Base-by-base conservation (phyloP, 495 filamentous ascomycete species). In the Neurospora tetrasperma region DNA sequence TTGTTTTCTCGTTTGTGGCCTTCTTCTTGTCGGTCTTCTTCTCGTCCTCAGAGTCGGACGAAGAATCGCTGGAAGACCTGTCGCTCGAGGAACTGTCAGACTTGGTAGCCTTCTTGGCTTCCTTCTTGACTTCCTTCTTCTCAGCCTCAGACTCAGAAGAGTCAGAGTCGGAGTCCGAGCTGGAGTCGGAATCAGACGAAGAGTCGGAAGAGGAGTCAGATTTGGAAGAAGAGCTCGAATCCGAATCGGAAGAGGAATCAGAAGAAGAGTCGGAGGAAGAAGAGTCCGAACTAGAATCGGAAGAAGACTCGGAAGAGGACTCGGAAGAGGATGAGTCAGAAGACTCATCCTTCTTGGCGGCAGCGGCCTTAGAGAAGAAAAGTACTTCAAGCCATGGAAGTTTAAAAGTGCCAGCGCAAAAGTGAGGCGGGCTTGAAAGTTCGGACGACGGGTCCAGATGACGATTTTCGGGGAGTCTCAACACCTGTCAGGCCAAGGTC, bases 101-200 rank as follows among this genome's bases (percentile, higher is more conserved):
- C n/a, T 71, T 48, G 20, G 68, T 71, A 27, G 31, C 72, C 69
- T n/a, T 71, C 73, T 71, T 18, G 71, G 41, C 69, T 11, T 73
- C 69, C 20, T 70, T 70, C 70, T 74, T 74, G 3, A 16, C 40
- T 1, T 18, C 31, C 66, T 69, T 44, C 27, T 73, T 71, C 68
- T 76, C 79, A 9, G 79, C 79, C n/a, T 69, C 72, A 41, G 77
- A 76, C 71, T 82, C 80, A 39, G 77, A 86, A 66, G 73, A 73
- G 12, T 75, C 71, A 2, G 76, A 75, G 31, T 72, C 71, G 4
- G 75, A 87, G 48, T 77, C 79, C 9, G 81, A 84, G 27, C 82
- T 81, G 12, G 84, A 86, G 4, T 82, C 80, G n/a, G 83, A 84
- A 69, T 81, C 84, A 2, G 84, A 84, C n/a, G 83, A 82, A 18